These are phyloP conservation scores for Fraxinus greggii DNA, from an alignment of 305 asterid species.

Conservation along the genomic window DNA sequence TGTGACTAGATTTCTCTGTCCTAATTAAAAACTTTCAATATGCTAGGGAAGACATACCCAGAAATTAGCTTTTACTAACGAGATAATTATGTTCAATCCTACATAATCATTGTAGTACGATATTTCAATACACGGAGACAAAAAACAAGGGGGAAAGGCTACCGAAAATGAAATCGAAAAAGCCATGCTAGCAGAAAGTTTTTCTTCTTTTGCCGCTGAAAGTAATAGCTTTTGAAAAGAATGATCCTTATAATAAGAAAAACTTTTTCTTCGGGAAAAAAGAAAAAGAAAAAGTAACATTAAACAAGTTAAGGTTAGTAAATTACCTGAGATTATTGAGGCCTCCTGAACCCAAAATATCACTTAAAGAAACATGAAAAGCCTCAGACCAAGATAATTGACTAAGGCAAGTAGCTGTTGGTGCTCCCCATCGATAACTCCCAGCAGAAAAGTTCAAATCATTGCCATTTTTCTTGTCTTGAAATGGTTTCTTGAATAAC, in stretches of 20 bases:
- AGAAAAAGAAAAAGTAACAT: not conserved
- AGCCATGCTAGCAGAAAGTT: not conserved
- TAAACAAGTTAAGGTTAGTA: not conserved
- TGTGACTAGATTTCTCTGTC: not conserved
- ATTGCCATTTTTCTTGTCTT: slow-evolving; percentile 44
- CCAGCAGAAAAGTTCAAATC: slow-evolving; percentile 52
- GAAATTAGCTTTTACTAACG: not conserved
- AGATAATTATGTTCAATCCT: not conserved
- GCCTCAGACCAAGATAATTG: slow-evolving; percentile 92
- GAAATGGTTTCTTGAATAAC: slow-evolving; percentile 57
- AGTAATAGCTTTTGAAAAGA: not conserved
- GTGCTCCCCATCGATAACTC: slow-evolving; percentile 82
- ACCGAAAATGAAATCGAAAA: not conserved
- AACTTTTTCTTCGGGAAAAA: not conserved
- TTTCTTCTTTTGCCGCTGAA: not conserved
- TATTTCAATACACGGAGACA: not conserved
- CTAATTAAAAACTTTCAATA: not conserved
- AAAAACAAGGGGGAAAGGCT: not conserved
- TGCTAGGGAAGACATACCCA: not conserved
- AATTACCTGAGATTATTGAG: slow-evolving; percentile 59
- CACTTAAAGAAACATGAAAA: slow-evolving; percentile 63
- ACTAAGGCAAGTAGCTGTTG: slow-evolving; percentile 50
- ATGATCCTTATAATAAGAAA: not conserved
- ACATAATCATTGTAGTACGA: not conserved
- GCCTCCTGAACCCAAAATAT: slow-evolving; percentile 35